These are phyloP conservation scores for Myotisia sp. DNA, from an alignment of 2,329 filamentous ascomycete genomes.

Conservation along the genomic window DNA sequence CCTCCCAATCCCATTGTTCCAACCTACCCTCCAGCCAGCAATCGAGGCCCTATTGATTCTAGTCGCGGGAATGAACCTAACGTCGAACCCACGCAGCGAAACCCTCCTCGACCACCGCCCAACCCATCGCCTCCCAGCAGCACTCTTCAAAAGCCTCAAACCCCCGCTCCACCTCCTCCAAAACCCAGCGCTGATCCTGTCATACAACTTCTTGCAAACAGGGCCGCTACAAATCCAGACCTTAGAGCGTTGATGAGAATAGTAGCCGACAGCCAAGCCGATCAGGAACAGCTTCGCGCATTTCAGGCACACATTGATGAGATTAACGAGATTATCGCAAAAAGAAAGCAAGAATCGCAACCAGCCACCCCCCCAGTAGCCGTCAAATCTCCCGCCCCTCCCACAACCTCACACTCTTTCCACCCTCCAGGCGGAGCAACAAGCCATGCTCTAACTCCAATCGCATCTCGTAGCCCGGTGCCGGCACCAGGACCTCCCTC, in stretches of 20 bases:
- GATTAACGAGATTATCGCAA: slow-evolving; percentile 35
- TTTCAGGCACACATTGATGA: slow-evolving; percentile 40
- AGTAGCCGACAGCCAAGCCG: slow-evolving; percentile 36
- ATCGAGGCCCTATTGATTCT: neutral
- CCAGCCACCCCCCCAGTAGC: slow-evolving; percentile 9
- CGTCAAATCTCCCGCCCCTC: slow-evolving; percentile 10
- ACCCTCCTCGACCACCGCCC: neutral
- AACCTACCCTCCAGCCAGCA: slow-evolving; percentile 4
- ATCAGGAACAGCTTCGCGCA: slow-evolving; percentile 34
- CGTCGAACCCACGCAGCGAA: neutral
- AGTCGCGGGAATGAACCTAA: neutral
- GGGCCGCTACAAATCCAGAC: slow-evolving; percentile 35
- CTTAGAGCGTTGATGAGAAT: slow-evolving; percentile 38
- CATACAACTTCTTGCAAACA: slow-evolving; percentile 39
- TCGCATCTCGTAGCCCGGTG: slow-evolving; percentile 1
- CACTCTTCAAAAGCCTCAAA: slow-evolving; percentile 13
- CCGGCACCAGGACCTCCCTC: slow-evolving; percentile 9
- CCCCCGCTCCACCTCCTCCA: slow-evolving; percentile 17
- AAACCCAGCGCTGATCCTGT: slow-evolving; percentile 37
- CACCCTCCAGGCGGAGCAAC: slow-evolving; percentile 5
- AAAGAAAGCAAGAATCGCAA: slow-evolving; percentile 27
- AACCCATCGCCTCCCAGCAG: neutral
- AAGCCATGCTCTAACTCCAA: slow-evolving; percentile 7
- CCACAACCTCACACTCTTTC: slow-evolving; percentile 1
- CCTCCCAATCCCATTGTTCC: neutral